Evolutionary conservation across 441 rosid genomes (phyloP), one percentile per base, ranked within the genome.

Genomic region (Jatropha multifida): DNA sequence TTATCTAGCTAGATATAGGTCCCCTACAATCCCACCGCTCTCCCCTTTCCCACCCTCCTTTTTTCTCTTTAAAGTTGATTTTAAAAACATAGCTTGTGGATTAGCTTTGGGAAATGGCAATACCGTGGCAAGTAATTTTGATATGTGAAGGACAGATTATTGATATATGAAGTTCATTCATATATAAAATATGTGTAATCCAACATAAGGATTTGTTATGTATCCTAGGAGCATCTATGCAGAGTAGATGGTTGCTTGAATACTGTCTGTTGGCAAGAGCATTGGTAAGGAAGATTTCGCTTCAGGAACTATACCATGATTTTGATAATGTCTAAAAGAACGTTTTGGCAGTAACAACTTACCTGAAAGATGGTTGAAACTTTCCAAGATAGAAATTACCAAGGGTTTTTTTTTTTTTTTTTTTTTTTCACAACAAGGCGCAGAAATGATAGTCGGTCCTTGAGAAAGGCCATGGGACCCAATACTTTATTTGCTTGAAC

Each of bases 51-150:
- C 70, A n/a, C 10, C 18, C 3, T 9, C 55, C 20, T n/a, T 70
- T 41, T 38, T 70, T 18, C 64, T 18, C 26, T 14, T 12, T 70
- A 70, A 56, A 67, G 71, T 23, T 10, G 56, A 67, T 42, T 56
- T 1, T 20, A 15, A 38, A 41, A 55, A 7, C 12, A 70, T 7
- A 40, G 11, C 38, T 55, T 15, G 13, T 70, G 52, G 18, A 70
- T 56, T 18, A 55, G 32, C 68, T 61, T 48, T 26, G 61, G 54
- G 14, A 42, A 42, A 71, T 61, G 59, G 68, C 32, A 11, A 38
- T 49, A 55, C 64, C 40, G 40, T 66, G 67, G 51, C 75, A 72
- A 54, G 11, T 15, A 27, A 60, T 17, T 20, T 74, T 65, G 61
- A 54, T 20, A 52, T 0, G 56, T 52, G 56, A 17, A 52, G 56